These are phyloP conservation scores for Cryptococcus deneoformans DNA, from an alignment of 1,284 basidiomycete genomes.

Conservation along the genomic window DNA sequence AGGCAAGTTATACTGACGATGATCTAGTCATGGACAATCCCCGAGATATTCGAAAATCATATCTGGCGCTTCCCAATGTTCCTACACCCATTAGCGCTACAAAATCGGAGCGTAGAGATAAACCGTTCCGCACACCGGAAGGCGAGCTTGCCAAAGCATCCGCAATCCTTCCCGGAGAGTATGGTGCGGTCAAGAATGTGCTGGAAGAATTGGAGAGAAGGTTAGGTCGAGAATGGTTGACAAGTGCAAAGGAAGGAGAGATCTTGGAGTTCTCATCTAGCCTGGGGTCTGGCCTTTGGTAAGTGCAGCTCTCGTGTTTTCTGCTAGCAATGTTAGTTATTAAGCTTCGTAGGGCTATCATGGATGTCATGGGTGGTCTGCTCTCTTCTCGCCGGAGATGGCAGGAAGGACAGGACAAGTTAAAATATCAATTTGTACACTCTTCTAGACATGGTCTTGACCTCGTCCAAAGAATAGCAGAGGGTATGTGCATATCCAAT, in stretches of 20 bases:
- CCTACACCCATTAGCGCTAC: not conserved
- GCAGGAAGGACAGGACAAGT: constrained; percentile 13
- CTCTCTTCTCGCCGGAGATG: constrained; percentile 1
- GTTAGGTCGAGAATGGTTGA: constrained; percentile 36
- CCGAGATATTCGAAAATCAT: constrained; percentile 24
- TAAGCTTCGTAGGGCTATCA: constrained; percentile 16
- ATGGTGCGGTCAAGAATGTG: constrained; percentile 49
- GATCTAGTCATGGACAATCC: constrained; percentile 17
- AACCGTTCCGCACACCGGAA: constrained; percentile 16
- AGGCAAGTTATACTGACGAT: not conserved
- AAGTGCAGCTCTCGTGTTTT: constrained; percentile 18
- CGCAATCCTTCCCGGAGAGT: constrained; percentile 51
- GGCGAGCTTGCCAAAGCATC: constrained; percentile 48
- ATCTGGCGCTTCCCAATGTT: constrained; percentile 12
- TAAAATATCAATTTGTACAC: constrained; percentile 27
- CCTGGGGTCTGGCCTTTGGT: constrained; percentile 51
- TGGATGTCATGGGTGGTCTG: constrained; percentile 33
- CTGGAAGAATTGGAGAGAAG: constrained; percentile 45
- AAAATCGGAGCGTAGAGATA: constrained; percentile 18
- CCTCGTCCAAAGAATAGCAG: constrained; percentile 25
- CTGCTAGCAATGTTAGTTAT: not conserved
- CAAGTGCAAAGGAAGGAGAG: constrained; percentile 7
- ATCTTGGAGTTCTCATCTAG: constrained; percentile 50
- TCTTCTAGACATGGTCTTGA: constrained; percentile 39
- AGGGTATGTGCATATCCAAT: not conserved